These are phyloP conservation scores for Colletotrichum sp. DNA, from an alignment of 2,329 filamentous ascomycete genomes.

Conservation along the genomic window DNA sequence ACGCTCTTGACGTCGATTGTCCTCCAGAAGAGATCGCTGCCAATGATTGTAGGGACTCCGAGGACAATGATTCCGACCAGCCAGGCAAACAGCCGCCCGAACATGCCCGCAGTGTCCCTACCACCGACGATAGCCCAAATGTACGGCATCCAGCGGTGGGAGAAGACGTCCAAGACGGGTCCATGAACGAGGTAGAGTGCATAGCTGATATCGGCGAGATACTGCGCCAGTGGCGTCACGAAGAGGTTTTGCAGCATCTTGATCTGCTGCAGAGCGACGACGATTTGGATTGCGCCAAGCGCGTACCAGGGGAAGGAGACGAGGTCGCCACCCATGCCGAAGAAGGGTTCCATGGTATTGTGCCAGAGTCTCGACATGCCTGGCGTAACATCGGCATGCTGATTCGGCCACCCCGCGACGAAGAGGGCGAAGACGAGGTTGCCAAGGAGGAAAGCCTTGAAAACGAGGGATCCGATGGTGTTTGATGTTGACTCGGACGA, in stretches of 20 bases:
- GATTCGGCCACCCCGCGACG: constrained; percentile 46
- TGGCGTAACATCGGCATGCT: constrained; percentile 34
- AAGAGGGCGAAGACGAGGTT: constrained; percentile 35
- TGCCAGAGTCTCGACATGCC: constrained; percentile 35
- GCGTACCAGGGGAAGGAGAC: constrained; percentile 40
- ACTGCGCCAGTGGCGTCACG: constrained; percentile 53
- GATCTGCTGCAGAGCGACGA: constrained; percentile 35
- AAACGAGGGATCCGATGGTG: constrained; percentile 20
- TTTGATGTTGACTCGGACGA: neutral
- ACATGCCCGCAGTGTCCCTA: constrained; percentile 34
- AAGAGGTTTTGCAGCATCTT: constrained; percentile 40
- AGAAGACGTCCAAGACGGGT: constrained; percentile 46
- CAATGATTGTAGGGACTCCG: constrained; percentile 51
- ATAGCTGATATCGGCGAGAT: constrained; percentile 62
- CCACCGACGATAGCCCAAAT: constrained; percentile 32
- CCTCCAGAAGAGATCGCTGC: constrained; percentile 65
- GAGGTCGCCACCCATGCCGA: constrained; percentile 32
- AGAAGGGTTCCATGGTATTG: constrained; percentile 38
- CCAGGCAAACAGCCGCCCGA: constrained; percentile 37
- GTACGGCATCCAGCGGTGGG: constrained; percentile 23
- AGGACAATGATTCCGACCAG: constrained; percentile 40
- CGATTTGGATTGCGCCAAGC: constrained; percentile 36
- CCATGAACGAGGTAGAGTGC: constrained; percentile 66
- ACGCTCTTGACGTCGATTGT: constrained; percentile 53
- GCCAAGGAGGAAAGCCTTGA: constrained; percentile 25